These are phyloP conservation scores for Babesia ovata DNA, from an alignment of 169 alveolate species.

Conservation along the genomic window DNA sequence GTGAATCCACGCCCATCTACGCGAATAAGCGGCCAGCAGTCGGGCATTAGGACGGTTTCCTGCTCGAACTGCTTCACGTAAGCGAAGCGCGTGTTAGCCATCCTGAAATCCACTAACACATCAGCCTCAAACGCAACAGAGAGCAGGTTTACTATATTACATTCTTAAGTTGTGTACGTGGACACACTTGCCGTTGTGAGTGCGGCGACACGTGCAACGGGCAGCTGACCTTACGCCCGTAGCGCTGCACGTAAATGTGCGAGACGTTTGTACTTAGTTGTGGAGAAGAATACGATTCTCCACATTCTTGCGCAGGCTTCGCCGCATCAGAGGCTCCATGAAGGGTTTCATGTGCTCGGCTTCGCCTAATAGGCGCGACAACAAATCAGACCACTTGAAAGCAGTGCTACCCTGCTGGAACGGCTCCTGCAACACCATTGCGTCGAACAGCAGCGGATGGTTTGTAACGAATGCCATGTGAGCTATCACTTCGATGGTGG, in stretches of 20 bases:
- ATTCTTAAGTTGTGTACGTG: too few relatives aligned
- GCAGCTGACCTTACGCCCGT: too few relatives aligned
- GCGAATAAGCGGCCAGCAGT: conserved; percentile 91
- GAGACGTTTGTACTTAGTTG: too few relatives aligned
- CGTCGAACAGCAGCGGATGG: conserved; percentile 53
- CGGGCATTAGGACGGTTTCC: conserved; percentile 78
- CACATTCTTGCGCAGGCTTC: conserved; percentile 24
- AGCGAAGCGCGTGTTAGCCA: conserved; percentile 76
- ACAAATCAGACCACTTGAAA: conserved; percentile 53
- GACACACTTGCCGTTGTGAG: too few relatives aligned
- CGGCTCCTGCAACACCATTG: conserved; percentile 57
- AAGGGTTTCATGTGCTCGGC: neutral
- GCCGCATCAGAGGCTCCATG: conserved; percentile 26
- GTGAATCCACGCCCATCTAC: conserved; percentile 94
- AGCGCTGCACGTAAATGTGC: too few relatives aligned
- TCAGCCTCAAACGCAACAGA: too few relatives aligned
- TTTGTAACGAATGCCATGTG: conserved; percentile 61
- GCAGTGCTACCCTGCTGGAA: conserved; percentile 23
- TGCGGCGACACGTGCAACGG: too few relatives aligned
- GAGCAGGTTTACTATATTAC: too few relatives aligned
- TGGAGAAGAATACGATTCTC: conserved; percentile 2
- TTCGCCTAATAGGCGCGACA: conserved; percentile 14
- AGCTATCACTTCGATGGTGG: conserved; percentile 39
- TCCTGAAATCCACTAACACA: neutral
- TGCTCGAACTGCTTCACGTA: conserved; percentile 93